Conservation (phyloP, 208 protist species). For the Leishmania major region DNA sequence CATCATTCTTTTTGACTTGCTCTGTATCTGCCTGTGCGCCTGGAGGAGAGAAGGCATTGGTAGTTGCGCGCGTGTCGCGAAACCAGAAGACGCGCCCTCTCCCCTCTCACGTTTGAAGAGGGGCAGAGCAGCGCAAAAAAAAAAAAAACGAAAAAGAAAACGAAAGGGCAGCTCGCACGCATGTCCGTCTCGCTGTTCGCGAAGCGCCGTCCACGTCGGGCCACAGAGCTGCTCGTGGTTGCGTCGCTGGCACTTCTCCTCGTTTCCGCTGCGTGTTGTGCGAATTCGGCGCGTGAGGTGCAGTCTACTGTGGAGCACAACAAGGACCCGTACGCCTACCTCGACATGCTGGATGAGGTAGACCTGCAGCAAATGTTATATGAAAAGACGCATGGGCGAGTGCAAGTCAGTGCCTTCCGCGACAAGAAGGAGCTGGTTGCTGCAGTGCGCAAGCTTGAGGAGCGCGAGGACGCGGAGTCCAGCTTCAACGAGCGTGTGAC, state of each 20-base stretch:
- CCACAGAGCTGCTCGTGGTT: neutral
- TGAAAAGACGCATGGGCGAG: conserved; percentile 38
- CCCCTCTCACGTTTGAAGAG: conserved; percentile 3
- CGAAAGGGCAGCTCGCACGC: neutral
- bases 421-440: conserved; percentile 45
- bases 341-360: conserved; percentile 46
- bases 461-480: conserved; percentile 34
- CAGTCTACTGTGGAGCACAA: neutral
- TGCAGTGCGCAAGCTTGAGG: conserved; percentile 39
- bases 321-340: conserved; percentile 44
- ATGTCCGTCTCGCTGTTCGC: neutral
- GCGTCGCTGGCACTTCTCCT: neutral
- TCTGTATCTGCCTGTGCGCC: neutral
- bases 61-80: neutral
- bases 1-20: neutral
- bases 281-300: neutral
- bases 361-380: conserved; percentile 64
- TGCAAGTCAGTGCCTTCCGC: conserved; percentile 19
- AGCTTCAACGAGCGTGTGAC: conserved; percentile 32
- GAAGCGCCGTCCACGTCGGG: neutral
- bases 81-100: neutral
- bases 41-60: neutral
- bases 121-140: neutral
- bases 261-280: neutral
- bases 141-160: neutral